Base-by-base conservation (phyloP, 2,329 filamentous ascomycete species). In the Paradendryphiella salina region DNA sequence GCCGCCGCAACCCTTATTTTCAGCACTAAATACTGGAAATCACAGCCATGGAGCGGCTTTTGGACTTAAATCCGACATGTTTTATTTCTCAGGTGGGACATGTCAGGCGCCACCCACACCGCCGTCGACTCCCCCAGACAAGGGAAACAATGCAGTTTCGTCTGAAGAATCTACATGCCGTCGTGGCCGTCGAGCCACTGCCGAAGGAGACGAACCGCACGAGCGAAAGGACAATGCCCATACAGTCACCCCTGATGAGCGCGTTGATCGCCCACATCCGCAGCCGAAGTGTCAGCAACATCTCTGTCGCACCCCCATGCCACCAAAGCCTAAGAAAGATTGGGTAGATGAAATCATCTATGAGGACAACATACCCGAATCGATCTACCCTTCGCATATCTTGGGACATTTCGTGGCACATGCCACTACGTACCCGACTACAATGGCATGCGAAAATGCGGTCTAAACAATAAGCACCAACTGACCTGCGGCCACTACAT, bases 401-500 rank as follows among this genome's bases (percentile, higher is more conserved):
- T 43, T 7, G 56, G 59, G 3, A 63, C 59, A 1, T 52, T 45
- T 7, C 39, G 47, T 1, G 32, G 47, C 13, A 45, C 45, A 3
- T 56, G 52, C 1, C 48, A 46, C 35, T 54, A 41, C 31, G 10
- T 29, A 7, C 39, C 39, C 3, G 41, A 46, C 3, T 38, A 39
- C 14, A 23, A 21, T 13, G 14, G 21, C 11, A 34, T 33, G 18
- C 20, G 31, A 18, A 17, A 23, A 7, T 39, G 36, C 29, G 28
- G 45, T 21, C 14, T 23, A 23, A 15, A 26, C n/a, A 6, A 26
- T 14, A 4, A 37, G 0, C 56, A 60, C 35, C 44, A 42, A 17
- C 54, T 63, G 18, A 29, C 46, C 1, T 63, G 60, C 32, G 56
- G 56, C 18, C 58, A 63, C 38, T 54, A 37, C 35, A 15, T 63